Base-by-base conservation (phyloP, 345 rosid genomes). In the Noccaea bulbosa region DNA sequence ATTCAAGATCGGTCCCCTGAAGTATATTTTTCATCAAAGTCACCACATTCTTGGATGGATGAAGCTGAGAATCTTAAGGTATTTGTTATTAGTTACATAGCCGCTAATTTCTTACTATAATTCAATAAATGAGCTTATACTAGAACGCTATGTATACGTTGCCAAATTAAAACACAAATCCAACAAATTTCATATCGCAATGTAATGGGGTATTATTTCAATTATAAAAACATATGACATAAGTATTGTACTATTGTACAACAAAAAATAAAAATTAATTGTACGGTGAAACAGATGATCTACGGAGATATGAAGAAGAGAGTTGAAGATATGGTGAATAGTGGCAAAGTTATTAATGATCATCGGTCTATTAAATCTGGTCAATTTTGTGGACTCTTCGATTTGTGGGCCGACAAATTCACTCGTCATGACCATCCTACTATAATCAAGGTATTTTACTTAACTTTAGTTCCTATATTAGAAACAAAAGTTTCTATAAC, bases 381-480 rank as follows among this genome's bases (percentile, higher is more conserved):
- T 10, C 33, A 44, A 7, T 78, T 70, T 32, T 78, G 73, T 7
- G 41, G 51, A 3, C 77, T 77, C 15, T 82, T 84, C 47, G 35
- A 51, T 22, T 68, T 67, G 48, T 89, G 88, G 92, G 78, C 80
- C 1, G 16, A 56, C 3, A 46, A 61, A 5, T 87, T 87, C 72
- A 83, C 81, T 33, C 77, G 80, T 6, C 89, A 77, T 15, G 67
- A 85, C 48, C 98, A 92, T 65, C 94, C 93, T 2, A 35, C 92
- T 0, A 68, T 89, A 16, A 73, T 92, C 60, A 81, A 87, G 92
- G 93, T 46, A 46, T n/a, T 6, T 43, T n/a, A n/a, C 16, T 53
- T 2, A 53, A 7, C n/a, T 14, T 32, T n/a, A 52, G 30, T 32
- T 32, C 5, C 34, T 32, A n/a, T 32, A 32, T 32, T 20, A 20